Evolutionary conservation across 371 early-diverging fungal species (phyloP).

Genomic region (Nematocida major): DNA sequence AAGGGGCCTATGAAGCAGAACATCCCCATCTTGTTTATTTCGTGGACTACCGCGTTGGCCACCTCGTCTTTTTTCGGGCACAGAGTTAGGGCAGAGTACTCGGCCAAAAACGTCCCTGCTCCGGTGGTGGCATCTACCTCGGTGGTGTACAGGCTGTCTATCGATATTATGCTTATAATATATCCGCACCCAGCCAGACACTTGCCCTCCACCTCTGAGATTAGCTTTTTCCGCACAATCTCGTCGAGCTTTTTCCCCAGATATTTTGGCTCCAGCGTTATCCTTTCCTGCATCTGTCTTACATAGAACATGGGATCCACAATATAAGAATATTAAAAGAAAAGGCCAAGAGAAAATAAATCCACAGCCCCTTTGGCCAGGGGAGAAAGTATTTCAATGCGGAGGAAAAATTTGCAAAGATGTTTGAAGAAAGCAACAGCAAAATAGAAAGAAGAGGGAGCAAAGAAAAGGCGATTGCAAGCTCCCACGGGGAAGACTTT

Average conservation of each 20-base stretch:
- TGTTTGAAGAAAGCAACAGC: constrained; percentile 37
- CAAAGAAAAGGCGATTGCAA: background rate
- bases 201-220: constrained; percentile 62
- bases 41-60: constrained; percentile 82
- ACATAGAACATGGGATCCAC: constrained; percentile 61
- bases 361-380: background rate
- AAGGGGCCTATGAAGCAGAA: constrained; percentile 91
- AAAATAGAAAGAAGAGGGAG: background rate
- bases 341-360: background rate
- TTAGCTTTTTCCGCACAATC: constrained; percentile 53
- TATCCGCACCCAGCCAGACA: constrained; percentile 60
- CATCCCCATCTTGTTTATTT: constrained; percentile 90
- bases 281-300: constrained; percentile 55
- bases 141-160: constrained; percentile 58
- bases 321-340: constrained; percentile 23
- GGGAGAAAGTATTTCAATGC: constrained; percentile 3
- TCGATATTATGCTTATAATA: constrained; percentile 58
- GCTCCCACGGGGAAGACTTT: background rate
- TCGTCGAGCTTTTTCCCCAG: constrained; percentile 60
- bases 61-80: constrained; percentile 92
- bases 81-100: constrained; percentile 88
- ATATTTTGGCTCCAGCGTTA: constrained; percentile 59
- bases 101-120: constrained; percentile 78
- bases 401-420: constrained; percentile 49
- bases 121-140: constrained; percentile 66